A percentile compares a stretch with the other conserved stretches of the same genome.
Conservation (phyloP, 164 flowering plant species). For the Vitis vinifera region ASM3070453v1 NC_081812.1:11338501-11339000, state of each 20-base stretch:
- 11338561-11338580: constrained; percentile 76
- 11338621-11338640: constrained; percentile 92
- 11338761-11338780: constrained; percentile 92
- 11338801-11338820: constrained; percentile 77
- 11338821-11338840: constrained; percentile 99
- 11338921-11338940: not conserved
- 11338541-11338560: constrained; percentile 78
- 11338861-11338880: constrained; percentile 6
- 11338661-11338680: constrained; percentile 92
- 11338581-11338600: constrained; percentile 70
- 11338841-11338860: constrained; percentile 81
- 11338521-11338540: constrained; percentile 83
- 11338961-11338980: constrained; percentile 44
- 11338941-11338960: not conserved
- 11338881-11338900: not conserved
- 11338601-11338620: constrained; percentile 71
- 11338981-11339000: constrained; percentile 95
- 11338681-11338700: constrained; percentile 67
- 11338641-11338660: constrained; percentile 97
- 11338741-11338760: constrained; percentile 68
- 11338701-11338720: constrained; percentile 65
- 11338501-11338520: not conserved
- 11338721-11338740: constrained; percentile 94
- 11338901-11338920: not conserved
- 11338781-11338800: constrained; percentile 88